Conservation (phyloP, 2,329 filamentous ascomycete genomes). For the Ceratocystis alfenasii region DNA sequence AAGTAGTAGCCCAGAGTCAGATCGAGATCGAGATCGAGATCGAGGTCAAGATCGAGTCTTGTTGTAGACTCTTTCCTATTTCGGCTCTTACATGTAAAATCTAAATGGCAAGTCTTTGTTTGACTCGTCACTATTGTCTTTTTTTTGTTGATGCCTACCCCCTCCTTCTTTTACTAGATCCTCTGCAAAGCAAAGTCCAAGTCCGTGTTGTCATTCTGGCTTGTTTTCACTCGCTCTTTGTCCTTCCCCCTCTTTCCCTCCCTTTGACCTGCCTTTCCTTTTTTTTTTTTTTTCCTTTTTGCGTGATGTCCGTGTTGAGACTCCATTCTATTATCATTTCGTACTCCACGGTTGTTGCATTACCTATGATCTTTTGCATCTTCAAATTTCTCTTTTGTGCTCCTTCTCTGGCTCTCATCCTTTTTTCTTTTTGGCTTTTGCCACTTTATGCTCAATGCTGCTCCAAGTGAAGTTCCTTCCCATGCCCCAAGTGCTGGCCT, state of each 20-base stretch:
- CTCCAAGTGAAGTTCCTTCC: neutral
- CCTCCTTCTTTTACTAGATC: too few relatives aligned
- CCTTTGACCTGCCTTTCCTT: neutral
- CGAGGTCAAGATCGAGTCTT: neutral
- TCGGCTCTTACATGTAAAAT: neutral
- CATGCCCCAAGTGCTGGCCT: neutral
- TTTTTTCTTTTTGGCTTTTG: neutral
- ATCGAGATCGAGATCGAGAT: neutral
- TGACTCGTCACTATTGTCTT: neutral
- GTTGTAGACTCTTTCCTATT: neutral
- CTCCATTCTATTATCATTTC: neutral
- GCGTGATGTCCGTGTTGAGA: neutral
- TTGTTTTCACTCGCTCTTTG: neutral
- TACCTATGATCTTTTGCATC: neutral
- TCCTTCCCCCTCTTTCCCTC: neutral
- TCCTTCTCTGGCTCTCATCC: neutral
- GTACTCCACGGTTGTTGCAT: neutral
- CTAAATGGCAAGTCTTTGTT: too few relatives aligned
- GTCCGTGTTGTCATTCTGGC: neutral
- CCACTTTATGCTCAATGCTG: constrained; percentile 1
- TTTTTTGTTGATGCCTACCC: neutral
- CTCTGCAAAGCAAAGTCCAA: too few relatives aligned
- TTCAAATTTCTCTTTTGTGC: neutral
- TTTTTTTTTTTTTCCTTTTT: neutral
- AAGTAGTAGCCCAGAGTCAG: neutral